Evolutionary conservation across 169 alveolate genomes (phyloP), one percentile per base, ranked within the genome.

Genomic region (Plasmodium malariae): DNA sequence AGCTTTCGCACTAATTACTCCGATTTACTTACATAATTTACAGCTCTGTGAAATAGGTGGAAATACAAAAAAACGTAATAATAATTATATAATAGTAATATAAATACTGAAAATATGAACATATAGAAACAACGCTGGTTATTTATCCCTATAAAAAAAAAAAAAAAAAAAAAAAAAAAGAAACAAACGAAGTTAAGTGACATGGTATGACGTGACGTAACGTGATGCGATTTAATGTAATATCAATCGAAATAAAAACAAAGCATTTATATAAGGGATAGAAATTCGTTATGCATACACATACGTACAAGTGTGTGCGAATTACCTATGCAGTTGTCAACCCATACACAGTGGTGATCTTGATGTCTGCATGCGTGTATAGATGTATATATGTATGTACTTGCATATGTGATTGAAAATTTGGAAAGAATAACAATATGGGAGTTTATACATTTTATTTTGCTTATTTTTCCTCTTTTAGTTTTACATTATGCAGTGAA

Each of bases 341-440:
- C 97, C 99, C 99, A 98, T 32, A 97, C 98, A 73, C 99, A 98
- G 92, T 98, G 99, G 74, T 98, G 99, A 80, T 98, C 99, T 96
- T 93, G 96, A 30, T 94, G 96, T 43, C 97, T 94, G 48, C 26
- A 67, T 14, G 65, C 19, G 21, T 28, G 67, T n/a, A 28, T 7
- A 71, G 26, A 19, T n/a, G 21, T 5, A 28, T 4, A 49, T 17
- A 55, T 9, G 85, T n/a, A 24, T 57, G 17, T 48, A 4, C 57
- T 40, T 5, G 28, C 40, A 60, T n/a, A 36, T 54, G 11, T 36
- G 26, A 71, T 24, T 17, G 19, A 14, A 43, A 14, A 12, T 59
- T 17, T 0, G 17, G 67, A 26, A 34, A 74, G 43, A 19, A 40
- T 65, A 40, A 24, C 19, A 28, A 63, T 1, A 12, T 11, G 74